Evolutionary conservation across 768 basidiomycete species (phyloP).

Genomic region (Auriculariales sp.): DNA sequence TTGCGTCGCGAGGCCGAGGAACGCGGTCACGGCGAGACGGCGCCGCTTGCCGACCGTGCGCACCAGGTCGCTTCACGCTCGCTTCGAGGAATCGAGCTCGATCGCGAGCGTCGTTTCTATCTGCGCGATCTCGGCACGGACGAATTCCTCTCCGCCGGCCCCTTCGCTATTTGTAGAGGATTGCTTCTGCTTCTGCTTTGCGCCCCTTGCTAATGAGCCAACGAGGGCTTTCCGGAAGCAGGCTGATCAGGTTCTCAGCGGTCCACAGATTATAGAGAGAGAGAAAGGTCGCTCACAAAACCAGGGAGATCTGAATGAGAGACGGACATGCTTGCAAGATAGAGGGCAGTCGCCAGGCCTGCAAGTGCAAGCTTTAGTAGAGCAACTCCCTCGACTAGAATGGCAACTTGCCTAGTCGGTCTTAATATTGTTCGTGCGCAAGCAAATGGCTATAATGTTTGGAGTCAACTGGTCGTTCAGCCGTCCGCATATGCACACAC

Average conservation of each 20-base stretch:
- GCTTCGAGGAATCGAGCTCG: slow-evolving; percentile 31
- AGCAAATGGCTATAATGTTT: too few species aligned
- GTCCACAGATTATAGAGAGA: not conserved
- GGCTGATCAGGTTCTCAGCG: slow-evolving; percentile 7
- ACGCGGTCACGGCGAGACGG: slow-evolving; percentile 30
- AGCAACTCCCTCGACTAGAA: too few species aligned
- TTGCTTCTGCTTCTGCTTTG: slow-evolving; percentile 28
- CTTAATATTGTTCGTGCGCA: too few species aligned
- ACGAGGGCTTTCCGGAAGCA: slow-evolving; percentile 50
- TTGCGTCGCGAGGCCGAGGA: slow-evolving; percentile 12
- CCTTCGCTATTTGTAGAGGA: slow-evolving; percentile 48
- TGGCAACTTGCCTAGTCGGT: too few species aligned
- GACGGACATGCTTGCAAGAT: slow-evolving; percentile 43
- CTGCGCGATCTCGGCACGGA: slow-evolving; percentile 41
- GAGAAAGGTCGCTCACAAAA: slow-evolving; percentile 24
- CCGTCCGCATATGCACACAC: too few species aligned
- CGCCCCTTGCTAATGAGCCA: slow-evolving; percentile 49
- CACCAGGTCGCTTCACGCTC: slow-evolving; percentile 32
- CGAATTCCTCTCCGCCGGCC: slow-evolving; percentile 30
- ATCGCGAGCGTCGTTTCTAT: slow-evolving; percentile 41
- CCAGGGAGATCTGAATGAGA: slow-evolving; percentile 36
- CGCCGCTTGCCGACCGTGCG: slow-evolving; percentile 36
- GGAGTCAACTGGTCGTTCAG: too few species aligned
- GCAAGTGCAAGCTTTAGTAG: too few species aligned
- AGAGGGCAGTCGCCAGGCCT: too few species aligned